Percentiles rank a stretch among this genome's conserved stretches.
phyloP scores from a whole-genome alignment of 2,329 filamentous ascomycete species.

The Fusarium sp. region DNA sequence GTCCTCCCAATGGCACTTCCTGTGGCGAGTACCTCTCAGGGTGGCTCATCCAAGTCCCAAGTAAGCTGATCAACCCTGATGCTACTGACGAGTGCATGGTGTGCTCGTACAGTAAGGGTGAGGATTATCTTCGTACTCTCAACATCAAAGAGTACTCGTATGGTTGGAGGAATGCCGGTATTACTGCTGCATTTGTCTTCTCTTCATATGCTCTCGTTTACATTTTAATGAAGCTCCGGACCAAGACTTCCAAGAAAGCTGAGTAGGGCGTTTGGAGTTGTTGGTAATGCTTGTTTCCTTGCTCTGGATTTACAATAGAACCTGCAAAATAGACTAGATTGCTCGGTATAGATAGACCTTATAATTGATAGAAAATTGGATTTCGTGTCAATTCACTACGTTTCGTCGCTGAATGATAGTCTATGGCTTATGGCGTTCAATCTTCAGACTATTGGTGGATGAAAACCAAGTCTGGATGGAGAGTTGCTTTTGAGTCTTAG shows the following conservation, averaged over 20 bases:
- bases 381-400: not conserved
- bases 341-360: not conserved
- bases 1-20: constrained; percentile 62
- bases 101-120: constrained; percentile 67
- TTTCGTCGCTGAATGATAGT: not conserved
- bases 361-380: not conserved
- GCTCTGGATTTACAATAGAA: not conserved
- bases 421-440: not conserved
- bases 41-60: constrained; percentile 58
- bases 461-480: not conserved
- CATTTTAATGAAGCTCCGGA: constrained; percentile 60
- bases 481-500: too few species aligned
- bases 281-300: not conserved
- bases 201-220: constrained; percentile 63
- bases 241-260: constrained; percentile 61
- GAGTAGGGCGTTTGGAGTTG: constrained; percentile 36
- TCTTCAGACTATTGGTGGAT: not conserved
- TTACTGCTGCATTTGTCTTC: constrained; percentile 66
- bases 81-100: constrained; percentile 67
- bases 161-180: constrained; percentile 74
- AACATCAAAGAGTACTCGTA: constrained; percentile 71
- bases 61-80: constrained; percentile 69
- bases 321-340: not conserved
- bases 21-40: constrained; percentile 67
- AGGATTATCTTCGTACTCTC: constrained; percentile 69